phyloP scores from a whole-genome alignment of 2,329 filamentous ascomycete species.

The Macrophomina tecta region DNA sequence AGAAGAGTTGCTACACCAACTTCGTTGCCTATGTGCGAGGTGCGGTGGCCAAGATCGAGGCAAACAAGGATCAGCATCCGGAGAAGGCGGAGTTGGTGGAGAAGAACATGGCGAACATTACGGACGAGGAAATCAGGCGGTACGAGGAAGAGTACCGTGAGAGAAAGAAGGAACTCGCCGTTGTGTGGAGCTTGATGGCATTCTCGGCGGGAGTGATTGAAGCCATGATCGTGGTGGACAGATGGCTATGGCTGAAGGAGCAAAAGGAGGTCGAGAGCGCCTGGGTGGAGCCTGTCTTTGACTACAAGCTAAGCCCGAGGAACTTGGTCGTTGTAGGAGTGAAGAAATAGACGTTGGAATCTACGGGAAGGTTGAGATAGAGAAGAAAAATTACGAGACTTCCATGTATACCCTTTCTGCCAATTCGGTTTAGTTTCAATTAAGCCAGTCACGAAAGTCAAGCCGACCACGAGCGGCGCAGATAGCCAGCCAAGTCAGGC shows the following conservation, averaged over 20 bases:
- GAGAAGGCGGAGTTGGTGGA: conserved; percentile 55
- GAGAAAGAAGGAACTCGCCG: conserved; percentile 79
- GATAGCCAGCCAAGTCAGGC: no score
- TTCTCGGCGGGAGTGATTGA: conserved; percentile 91
- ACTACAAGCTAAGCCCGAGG: conserved; percentile 82
- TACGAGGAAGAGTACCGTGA: conserved; percentile 72
- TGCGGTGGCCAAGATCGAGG: conserved; percentile 61
- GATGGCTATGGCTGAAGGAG: conserved; percentile 86
- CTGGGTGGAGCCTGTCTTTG: conserved; percentile 95
- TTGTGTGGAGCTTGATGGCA: conserved; percentile 95
- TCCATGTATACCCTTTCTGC: background rate
- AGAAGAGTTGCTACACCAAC: conserved; percentile 78
- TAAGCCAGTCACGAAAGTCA: no score
- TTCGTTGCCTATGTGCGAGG: conserved; percentile 86
- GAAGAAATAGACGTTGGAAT: conserved; percentile 59
- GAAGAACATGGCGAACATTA: conserved; percentile 70
- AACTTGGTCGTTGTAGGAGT: conserved; percentile 94
- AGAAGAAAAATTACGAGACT: background rate
- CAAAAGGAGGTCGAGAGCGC: conserved; percentile 72
- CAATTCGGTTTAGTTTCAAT: background rate
- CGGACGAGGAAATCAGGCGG: conserved; percentile 73
- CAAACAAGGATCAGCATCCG: conserved; percentile 54
- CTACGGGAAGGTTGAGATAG: no score
- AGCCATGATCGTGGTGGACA: conserved; percentile 86
- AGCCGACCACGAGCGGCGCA: no score